Evolutionary conservation across 2,329 filamentous ascomycete genomes (phyloP).

Genomic region (Colletotrichum sublineola): DNA sequence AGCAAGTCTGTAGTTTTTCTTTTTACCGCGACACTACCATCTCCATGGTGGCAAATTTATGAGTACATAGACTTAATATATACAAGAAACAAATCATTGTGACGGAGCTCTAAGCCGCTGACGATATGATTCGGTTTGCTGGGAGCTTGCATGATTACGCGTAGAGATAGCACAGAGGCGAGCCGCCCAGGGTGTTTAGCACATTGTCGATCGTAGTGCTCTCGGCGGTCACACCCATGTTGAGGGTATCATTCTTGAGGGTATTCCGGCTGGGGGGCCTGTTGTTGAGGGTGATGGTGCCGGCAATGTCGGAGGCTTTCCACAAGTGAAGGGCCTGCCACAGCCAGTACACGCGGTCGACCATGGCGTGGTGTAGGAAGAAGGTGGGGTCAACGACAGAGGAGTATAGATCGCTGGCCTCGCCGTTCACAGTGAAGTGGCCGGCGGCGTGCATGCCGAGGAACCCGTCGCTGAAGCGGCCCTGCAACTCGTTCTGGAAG

Average conservation of each 20-base stretch:
- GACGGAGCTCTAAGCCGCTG: no score
- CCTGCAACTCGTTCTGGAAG: constrained; percentile 55
- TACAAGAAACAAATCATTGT: not conserved
- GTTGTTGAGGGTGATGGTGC: constrained; percentile 45
- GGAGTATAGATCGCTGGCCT: constrained; percentile 50
- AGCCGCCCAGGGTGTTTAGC: constrained; percentile 49
- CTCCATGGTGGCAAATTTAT: not conserved
- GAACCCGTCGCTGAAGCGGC: constrained; percentile 43
- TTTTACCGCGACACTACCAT: not conserved
- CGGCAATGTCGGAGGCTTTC: constrained; percentile 41
- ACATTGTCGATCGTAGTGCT: constrained; percentile 49
- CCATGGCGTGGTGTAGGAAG: constrained; percentile 47
- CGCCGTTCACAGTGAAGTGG: constrained; percentile 55
- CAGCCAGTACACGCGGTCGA: constrained; percentile 49
- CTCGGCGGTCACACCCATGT: constrained; percentile 46
- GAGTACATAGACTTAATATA: not conserved
- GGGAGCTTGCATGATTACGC: constrained; percentile 7
- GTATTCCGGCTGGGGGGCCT: constrained; percentile 44
- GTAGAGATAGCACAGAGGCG: constrained; percentile 54
- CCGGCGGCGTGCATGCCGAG: constrained; percentile 55
- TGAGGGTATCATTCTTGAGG: constrained; percentile 45
- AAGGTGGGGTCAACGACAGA: constrained; percentile 50
- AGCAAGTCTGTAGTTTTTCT: no score
- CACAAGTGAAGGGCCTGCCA: constrained; percentile 47
- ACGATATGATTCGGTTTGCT: no score